Evolutionary conservation across 495 filamentous ascomycete species (phyloP), one percentile per base, ranked within the genome.

Genomic region (Aspergillus incahuasiensis): DNA sequence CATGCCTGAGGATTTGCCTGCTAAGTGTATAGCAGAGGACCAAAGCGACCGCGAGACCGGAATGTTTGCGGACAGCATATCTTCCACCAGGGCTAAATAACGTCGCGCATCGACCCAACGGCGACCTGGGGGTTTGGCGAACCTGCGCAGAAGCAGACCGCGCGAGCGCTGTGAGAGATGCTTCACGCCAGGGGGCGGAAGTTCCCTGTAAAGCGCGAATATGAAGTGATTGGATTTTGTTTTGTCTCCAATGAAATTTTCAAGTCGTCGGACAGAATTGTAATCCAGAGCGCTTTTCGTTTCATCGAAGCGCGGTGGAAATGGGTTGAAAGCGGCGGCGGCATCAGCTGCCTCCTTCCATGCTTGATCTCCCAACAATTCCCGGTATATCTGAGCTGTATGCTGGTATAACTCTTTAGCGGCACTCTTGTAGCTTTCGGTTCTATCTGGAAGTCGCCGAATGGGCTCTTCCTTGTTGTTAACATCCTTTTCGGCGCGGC

Each of bases 11-110:
- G 87, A 87, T 41, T 85, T 84, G 28, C 84, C 83, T 21, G 86
- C 85, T 59, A 94, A 89, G 16, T 86, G 80, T 21, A 96, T 86
- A 21, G 91, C 91, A 32, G 78, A 84, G 43, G 86, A 94, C 91
- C 91, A 98, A 65, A 96, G 81, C 1, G 74, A 63, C 6, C 65
- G 68, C 1, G 76, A 85, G 48, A 96, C 63, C 3, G 84, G 78
- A 16, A 95, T 79, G 11, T 79, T 76, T 28, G 81, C 74, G 24
- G 75, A 68, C 65, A 89, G 83, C 76, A 92, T 85, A 65, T 98
- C 92, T 49, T 91, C 87, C 15, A 97, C 72, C 30, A 97, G 74
- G 4, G 85, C 82, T 41, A 97, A 82, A 66, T 91, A 97, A 30
- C 89, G 86, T 50, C 94, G 64, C 79, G 72, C 64, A 63, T 76